Conservation (phyloP, 1,139 yeast genomes). For the Magnusiomyces paraingens region DNA sequence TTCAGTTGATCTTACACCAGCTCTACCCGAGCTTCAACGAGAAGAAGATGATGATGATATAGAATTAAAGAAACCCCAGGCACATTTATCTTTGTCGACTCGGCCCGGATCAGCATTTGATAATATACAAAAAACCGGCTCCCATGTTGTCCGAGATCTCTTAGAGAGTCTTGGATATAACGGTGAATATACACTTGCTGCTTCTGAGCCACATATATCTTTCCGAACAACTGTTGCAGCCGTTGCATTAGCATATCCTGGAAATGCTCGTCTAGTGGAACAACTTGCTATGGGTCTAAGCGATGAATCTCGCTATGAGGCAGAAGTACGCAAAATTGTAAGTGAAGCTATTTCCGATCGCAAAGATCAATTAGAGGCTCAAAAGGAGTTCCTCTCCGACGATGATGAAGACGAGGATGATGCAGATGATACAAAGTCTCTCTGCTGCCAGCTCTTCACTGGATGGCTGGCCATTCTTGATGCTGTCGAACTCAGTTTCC, state of each 20-base stretch:
- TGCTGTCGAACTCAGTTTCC: neutral
- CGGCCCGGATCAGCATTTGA: neutral
- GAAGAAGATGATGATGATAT: conserved; percentile 28
- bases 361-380: neutral
- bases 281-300: conserved; percentile 8
- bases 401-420: neutral
- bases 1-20: conserved; percentile 53
- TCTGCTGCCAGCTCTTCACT: neutral
- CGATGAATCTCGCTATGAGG: conserved; percentile 16
- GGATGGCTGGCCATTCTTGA: neutral
- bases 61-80: neutral
- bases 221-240: conserved; percentile 72
- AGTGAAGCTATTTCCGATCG: neutral
- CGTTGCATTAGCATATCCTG: conserved; percentile 39
- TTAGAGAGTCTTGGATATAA: conserved; percentile 50
- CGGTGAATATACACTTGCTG: conserved; percentile 65
- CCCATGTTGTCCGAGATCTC: conserved; percentile 30
- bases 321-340: conserved; percentile 13
- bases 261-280: conserved; percentile 2
- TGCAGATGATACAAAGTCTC: neutral
- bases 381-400: too few relatives aligned
- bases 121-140: too few relatives aligned
- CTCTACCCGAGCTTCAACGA: conserved; percentile 35
- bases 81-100: neutral
- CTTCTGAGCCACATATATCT: conserved; percentile 41